Conservation (phyloP, 1,139 yeast genomes). For the Nakaseomyces kungkrabaensis region DNA sequence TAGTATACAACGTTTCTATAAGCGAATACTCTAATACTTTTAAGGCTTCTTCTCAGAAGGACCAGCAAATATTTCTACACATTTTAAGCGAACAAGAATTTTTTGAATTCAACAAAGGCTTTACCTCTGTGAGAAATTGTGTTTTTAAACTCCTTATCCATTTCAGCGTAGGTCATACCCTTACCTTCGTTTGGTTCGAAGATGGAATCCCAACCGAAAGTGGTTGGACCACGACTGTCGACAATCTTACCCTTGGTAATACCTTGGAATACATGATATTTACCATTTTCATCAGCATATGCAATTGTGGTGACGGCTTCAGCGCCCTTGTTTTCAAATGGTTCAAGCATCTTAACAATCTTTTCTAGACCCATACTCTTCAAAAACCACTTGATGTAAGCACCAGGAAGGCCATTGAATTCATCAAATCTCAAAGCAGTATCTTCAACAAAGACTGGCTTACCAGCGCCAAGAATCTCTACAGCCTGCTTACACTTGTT, state of each 20-base stretch:
- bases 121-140: conserved; percentile 75
- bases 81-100: conserved; percentile 35
- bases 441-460: conserved; percentile 91
- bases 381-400: conserved; percentile 84
- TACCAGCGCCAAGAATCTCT: conserved; percentile 34
- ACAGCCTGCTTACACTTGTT: conserved; percentile 81
- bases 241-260: conserved; percentile 74
- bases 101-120: conserved; percentile 67
- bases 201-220: conserved; percentile 92
- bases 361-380: conserved; percentile 62
- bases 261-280: conserved; percentile 75
- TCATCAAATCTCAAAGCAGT: conserved; percentile 84
- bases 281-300: conserved; percentile 76
- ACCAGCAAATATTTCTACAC: not conserved
- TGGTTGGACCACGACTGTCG: conserved; percentile 55
- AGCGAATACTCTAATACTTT: not conserved
- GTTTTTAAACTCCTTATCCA: conserved; percentile 69
- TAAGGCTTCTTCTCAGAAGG: too few relatives aligned
- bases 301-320: conserved; percentile 90
- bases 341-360: conserved; percentile 63
- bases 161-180: conserved; percentile 78
- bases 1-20: not conserved
- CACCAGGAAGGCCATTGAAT: conserved; percentile 83
- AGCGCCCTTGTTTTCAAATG: conserved; percentile 78
- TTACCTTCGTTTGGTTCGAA: conserved; percentile 55